These are phyloP conservation scores for Fennellomyces sp. DNA, from an alignment of 371 early-diverging fungal species.

Conservation along the genomic window DNA sequence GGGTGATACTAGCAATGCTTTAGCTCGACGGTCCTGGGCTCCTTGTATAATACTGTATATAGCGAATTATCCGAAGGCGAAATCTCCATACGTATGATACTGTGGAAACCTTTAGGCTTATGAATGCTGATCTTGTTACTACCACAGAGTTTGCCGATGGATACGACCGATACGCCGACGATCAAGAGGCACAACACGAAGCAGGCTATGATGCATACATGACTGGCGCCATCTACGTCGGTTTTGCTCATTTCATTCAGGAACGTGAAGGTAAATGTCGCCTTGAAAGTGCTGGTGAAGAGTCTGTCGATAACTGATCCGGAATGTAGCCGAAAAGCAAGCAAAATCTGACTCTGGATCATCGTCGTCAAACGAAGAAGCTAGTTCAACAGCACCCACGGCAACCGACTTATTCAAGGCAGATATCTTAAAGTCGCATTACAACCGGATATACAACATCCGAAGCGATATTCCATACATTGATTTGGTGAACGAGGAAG, in stretches of 20 bases:
- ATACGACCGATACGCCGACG: slow-evolving; percentile 34
- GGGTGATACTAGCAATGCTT: background rate
- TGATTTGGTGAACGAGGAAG: slow-evolving; percentile 47
- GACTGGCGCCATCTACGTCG: slow-evolving; percentile 79
- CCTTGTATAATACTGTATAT: slow-evolving; percentile 35
- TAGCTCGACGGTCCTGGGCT: slow-evolving; percentile 27
- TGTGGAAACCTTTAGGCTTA: background rate
- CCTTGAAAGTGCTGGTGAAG: too few species aligned
- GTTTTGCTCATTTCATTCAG: slow-evolving; percentile 49
- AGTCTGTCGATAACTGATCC: background rate
- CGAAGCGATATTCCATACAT: slow-evolving; percentile 48
- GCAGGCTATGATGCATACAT: slow-evolving; percentile 92
- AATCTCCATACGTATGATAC: slow-evolving; percentile 44
- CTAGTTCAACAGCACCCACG: too few species aligned
- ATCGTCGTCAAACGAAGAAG: slow-evolving; percentile 3
- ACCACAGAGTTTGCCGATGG: slow-evolving; percentile 31
- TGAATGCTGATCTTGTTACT: background rate
- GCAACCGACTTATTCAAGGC: too few species aligned
- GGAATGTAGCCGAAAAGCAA: background rate
- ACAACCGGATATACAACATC: slow-evolving; percentile 54
- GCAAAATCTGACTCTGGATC: background rate
- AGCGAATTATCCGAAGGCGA: slow-evolving; percentile 30
- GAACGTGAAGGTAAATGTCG: slow-evolving; percentile 44
- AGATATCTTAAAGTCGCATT: slow-evolving; percentile 27
- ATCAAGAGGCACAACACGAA: slow-evolving; percentile 66